Conservation (phyloP, 2,329 filamentous ascomycete genomes). For the Beauveria australis region DNA sequence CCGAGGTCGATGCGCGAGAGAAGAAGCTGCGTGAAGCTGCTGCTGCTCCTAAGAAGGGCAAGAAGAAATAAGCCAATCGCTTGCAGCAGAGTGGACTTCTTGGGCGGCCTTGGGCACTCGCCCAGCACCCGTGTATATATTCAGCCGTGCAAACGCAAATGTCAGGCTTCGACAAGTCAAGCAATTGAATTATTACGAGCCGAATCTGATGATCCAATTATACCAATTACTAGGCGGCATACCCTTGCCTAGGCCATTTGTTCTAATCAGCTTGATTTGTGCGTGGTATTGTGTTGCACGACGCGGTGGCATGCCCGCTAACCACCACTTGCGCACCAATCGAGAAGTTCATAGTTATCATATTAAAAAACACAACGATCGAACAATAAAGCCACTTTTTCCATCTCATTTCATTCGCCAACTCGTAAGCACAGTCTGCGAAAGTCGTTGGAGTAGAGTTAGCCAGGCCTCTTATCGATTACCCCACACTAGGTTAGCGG, state of each 20-base stretch:
- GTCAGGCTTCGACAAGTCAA: not conserved
- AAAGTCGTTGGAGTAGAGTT: not conserved
- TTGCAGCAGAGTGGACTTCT: not conserved
- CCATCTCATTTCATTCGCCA: too few relatives aligned
- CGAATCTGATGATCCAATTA: not conserved
- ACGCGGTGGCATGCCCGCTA: too few relatives aligned
- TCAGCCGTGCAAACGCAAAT: not conserved
- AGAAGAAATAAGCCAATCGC: conserved; percentile 31
- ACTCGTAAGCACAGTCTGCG: not conserved
- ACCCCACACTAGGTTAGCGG: conserved; percentile 9
- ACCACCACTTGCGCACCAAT: too few relatives aligned
- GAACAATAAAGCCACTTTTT: too few relatives aligned
- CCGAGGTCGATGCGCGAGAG: conserved; percentile 47
- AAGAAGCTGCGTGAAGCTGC: conserved; percentile 49
- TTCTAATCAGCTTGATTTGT: conserved; percentile 16
- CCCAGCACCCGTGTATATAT: conserved; percentile 5
- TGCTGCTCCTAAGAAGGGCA: conserved; percentile 41
- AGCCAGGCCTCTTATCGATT: conserved; percentile 1
- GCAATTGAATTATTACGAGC: not conserved
- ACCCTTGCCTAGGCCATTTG: not conserved
- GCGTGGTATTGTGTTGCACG: too few relatives aligned
- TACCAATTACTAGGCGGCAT: not conserved
- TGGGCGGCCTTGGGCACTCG: not conserved
- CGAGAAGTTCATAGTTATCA: too few relatives aligned
- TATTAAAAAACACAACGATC: too few relatives aligned